Base-by-base conservation (phyloP, 176 grass and related monocot genomes). In the Aechmea fasciata region DNA sequence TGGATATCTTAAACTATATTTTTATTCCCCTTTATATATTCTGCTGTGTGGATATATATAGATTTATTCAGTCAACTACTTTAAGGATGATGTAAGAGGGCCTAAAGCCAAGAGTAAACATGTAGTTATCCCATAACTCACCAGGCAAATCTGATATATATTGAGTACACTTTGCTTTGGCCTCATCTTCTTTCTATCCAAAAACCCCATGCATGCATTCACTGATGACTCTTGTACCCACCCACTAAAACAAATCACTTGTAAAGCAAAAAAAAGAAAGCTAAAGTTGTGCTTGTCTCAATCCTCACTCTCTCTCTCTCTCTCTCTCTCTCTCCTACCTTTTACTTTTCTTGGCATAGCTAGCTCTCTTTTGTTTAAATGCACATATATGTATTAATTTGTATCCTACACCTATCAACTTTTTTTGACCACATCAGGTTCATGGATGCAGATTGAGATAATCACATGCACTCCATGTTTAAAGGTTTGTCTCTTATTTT, bases 211-310 rank as follows among this genome's bases (percentile, higher is more conserved):
- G 25, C 25, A 41, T 41, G 33, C 33, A 41, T 41, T 4, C 33
- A 41, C 33, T 41, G 33, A 7, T 41, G 33, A 41, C 33, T 41
- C 33, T 41, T 41, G 33, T 41, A 41, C 33, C 55, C 55, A 14
- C 11, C 63, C 17, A 12, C 3, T 13, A 65, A 61, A 69, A 64
- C 3, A 26, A 80, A 49, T 73, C 74, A 65, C 76, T 69, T 77
- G 70, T 33, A 78, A 97, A 87, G 83, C 26, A 81, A 87, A 41
- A 41, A 41, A 41, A 90, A 83, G 84, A 81, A 79, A 64, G 66
- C 23, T 83, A 81, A 85, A 87, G 83, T 69, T 72, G 79, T 75
- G 71, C 52, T 87, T 81, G 74, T 85, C 73, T 84, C 75, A 77
- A 71, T 75, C 90, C 63, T 81, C 63, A 65, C 85, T 64, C 81